Percentiles rank a stretch among this genome's conserved stretches.
Evolutionary conservation across 768 basidiomycete genomes (phyloP).

Genomic region (Trametes coccinea): DNA sequence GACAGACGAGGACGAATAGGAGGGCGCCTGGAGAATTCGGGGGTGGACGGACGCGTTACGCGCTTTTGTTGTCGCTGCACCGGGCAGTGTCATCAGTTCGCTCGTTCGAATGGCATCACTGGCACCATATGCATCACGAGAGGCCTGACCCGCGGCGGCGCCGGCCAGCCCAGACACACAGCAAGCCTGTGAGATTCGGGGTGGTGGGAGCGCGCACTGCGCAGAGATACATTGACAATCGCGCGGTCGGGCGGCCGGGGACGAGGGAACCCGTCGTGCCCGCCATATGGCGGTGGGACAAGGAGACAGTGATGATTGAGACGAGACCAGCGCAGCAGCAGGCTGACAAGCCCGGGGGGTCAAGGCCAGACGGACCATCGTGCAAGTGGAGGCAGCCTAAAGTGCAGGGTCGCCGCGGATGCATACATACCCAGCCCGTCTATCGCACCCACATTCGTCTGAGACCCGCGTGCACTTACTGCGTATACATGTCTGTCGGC

Average conservation of each 20-base stretch:
- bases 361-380: too few relatives aligned
- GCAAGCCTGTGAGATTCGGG: background rate
- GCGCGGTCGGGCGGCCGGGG: background rate
- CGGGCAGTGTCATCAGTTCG: too few relatives aligned
- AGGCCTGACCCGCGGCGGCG: background rate
- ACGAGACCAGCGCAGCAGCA: background rate
- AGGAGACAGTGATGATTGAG: background rate
- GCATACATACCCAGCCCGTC: background rate
- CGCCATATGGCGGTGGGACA: background rate
- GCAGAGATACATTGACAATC: too few relatives aligned
- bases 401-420: constrained; percentile 2
- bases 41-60: background rate
- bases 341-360: too few relatives aligned
- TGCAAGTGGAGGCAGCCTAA: background rate
- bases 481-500: too few relatives aligned
- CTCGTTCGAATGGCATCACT: background rate
- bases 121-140: too few relatives aligned
- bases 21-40: background rate
- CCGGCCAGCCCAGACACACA: background rate
- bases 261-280: background rate
- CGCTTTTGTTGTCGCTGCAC: background rate
- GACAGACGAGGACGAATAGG: background rate
- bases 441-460: too few relatives aligned
- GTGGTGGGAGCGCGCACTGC: background rate
- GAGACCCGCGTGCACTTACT: too few relatives aligned